Evolutionary conservation across 163 green algal species (phyloP).

Genomic region (Botryococcus braunii): DNA sequence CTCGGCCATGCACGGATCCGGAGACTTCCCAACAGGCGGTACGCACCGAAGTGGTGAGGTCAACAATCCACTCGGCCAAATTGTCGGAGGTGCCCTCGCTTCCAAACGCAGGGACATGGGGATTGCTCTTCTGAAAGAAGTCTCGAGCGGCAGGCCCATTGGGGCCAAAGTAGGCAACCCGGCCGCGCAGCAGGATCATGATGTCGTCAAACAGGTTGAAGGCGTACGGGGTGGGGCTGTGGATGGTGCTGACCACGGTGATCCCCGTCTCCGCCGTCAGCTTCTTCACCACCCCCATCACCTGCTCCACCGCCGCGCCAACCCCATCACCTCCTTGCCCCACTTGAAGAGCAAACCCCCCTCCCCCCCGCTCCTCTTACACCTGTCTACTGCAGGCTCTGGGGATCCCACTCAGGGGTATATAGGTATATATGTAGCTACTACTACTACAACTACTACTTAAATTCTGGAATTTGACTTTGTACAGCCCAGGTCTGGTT

Average conservation of each 20-base stretch:
- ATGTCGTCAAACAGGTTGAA: conserved; percentile 74
- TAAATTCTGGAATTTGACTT: no score
- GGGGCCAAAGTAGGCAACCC: conserved; percentile 58
- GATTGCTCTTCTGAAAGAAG: conserved; percentile 10
- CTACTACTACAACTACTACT: no score
- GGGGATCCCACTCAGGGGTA: no score
- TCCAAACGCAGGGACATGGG: not conserved
- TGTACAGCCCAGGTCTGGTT: no score
- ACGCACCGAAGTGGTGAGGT: conserved; percentile 49
- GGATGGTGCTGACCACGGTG: conserved; percentile 77
- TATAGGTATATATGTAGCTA: no score
- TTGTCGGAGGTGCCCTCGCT: not conserved
- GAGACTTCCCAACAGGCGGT: no score
- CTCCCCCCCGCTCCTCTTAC: no score
- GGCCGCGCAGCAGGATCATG: conserved; percentile 63
- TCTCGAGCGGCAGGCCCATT: conserved; percentile 11
- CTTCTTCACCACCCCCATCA: conserved; percentile 63
- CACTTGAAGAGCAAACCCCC: no score
- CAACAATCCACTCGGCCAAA: conserved; percentile 57
- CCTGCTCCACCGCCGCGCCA: conserved; percentile 23
- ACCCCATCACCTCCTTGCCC: no score
- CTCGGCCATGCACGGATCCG: no score
- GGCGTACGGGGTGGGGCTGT: conserved; percentile 53
- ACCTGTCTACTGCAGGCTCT: no score
- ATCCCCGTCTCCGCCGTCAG: conserved; percentile 50